Percentiles rank a stretch among this genome's conserved stretches.
Evolutionary conservation across 257 asterid genomes (phyloP).

Genomic region (Nicotiana tomentosiformis): DNA sequence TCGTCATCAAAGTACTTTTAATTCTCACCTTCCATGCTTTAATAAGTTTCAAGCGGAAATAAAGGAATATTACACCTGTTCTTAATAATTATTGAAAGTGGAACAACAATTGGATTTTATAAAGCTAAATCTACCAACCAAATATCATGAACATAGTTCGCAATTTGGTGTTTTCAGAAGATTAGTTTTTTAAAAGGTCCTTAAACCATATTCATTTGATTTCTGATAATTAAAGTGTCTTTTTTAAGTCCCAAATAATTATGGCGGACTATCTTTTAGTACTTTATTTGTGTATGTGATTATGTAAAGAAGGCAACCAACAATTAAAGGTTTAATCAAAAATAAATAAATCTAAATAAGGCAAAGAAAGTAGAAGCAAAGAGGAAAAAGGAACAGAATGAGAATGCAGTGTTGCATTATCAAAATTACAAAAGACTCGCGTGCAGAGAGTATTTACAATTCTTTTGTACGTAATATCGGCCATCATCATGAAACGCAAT

Average conservation of each 20-base stretch:
- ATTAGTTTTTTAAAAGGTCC: background rate
- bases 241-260: background rate
- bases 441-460: background rate
- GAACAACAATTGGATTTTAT: background rate
- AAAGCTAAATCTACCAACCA: background rate
- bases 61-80: background rate
- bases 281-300: background rate
- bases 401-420: background rate
- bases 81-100: background rate
- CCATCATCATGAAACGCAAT: background rate
- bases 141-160: background rate
- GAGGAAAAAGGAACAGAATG: background rate
- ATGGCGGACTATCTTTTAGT: background rate
- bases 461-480: background rate
- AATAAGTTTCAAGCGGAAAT: background rate
- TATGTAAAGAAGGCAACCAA: background rate
- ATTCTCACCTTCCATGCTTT: background rate
- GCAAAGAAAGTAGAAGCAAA: background rate
- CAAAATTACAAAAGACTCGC: background rate
- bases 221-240: background rate
- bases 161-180: background rate
- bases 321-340: background rate
- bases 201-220: background rate
- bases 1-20: background rate
- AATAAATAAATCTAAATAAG: background rate